Percentiles rank a stretch among this genome's conserved stretches.
Conservation (phyloP, 805 yeast species). For the Babjeviella inositovora region DNA sequence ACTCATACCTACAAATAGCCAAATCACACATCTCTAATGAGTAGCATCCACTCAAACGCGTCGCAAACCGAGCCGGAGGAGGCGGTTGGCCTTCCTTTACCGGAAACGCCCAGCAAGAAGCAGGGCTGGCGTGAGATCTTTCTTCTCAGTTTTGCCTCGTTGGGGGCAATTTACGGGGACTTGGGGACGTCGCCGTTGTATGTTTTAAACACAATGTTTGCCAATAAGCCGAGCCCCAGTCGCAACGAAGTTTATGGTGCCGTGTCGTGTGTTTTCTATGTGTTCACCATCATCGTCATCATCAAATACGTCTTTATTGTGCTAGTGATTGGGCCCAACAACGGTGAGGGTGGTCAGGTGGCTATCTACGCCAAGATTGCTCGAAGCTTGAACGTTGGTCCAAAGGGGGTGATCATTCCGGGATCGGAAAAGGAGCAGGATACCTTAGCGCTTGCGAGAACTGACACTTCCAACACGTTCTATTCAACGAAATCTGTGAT, state of each 20-base stretch:
- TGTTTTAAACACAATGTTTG: slow-evolving; percentile 20
- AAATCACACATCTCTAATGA: too few relatives aligned
- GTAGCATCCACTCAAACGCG: too few relatives aligned
- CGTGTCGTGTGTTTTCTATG: slow-evolving; percentile 34
- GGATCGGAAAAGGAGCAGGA: slow-evolving; percentile 16
- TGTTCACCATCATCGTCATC: slow-evolving; percentile 34
- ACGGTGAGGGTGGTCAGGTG: slow-evolving; percentile 49
- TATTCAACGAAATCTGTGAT: slow-evolving; percentile 4
- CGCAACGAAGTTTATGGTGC: slow-evolving; percentile 29
- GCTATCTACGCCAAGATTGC: slow-evolving; percentile 49
- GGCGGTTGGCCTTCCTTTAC: too few relatives aligned
- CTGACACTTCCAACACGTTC: slow-evolving; percentile 16
- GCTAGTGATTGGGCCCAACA: slow-evolving; percentile 31
- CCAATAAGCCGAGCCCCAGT: slow-evolving; percentile 11
- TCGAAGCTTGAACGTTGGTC: slow-evolving; percentile 26
- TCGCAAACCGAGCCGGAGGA: too few relatives aligned
- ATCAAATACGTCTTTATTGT: slow-evolving; percentile 34
- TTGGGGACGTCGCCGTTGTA: slow-evolving; percentile 48
- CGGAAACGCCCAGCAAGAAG: too few relatives aligned
- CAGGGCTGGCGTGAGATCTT: too few relatives aligned
- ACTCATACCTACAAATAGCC: too few relatives aligned
- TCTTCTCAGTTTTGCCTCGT: slow-evolving; percentile 21
- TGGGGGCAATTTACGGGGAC: slow-evolving; percentile 54
- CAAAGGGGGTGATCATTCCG: slow-evolving; percentile 23
- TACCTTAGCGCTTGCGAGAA: slow-evolving; percentile 15